Evolutionary conservation across 768 basidiomycete genomes (phyloP).

Genomic region (Cystoderma amianthinum): DNA sequence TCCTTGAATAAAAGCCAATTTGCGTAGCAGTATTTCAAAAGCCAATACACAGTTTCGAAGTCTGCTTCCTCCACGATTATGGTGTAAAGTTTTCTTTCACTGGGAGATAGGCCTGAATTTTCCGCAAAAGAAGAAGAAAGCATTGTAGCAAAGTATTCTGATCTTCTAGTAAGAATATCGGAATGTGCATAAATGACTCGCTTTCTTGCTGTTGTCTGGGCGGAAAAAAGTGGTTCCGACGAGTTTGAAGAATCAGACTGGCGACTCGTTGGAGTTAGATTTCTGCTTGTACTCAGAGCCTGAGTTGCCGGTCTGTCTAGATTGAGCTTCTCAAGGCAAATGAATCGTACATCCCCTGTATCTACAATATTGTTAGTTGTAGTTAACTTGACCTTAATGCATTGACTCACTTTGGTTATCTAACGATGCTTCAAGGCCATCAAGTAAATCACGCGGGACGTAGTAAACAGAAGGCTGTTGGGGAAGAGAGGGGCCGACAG

Average conservation of each 20-base stretch:
- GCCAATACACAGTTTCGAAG: constrained; percentile 74
- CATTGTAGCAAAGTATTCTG: constrained; percentile 77
- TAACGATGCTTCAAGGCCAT: constrained; percentile 62
- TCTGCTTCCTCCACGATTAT: constrained; percentile 75
- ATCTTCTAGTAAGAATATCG: constrained; percentile 66
- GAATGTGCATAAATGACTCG: constrained; percentile 74
- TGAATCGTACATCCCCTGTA: constrained; percentile 72
- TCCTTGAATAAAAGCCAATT: constrained; percentile 70
- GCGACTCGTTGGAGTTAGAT: constrained; percentile 20
- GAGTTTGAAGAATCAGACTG: constrained; percentile 36
- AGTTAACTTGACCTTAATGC: not conserved
- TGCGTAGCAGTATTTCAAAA: constrained; percentile 70
- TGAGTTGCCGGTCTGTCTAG: constrained; percentile 19
- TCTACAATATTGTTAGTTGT: constrained; percentile 23
- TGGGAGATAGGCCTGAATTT: constrained; percentile 26
- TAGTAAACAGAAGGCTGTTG: constrained; percentile 60
- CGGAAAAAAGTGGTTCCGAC: constrained; percentile 30
- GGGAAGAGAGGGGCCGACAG: constrained; percentile 48
- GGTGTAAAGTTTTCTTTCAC: constrained; percentile 53
- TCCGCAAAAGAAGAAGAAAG: constrained; percentile 68
- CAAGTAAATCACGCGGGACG: constrained; percentile 59
- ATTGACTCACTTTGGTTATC: constrained; percentile 68
- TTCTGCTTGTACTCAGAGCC: constrained; percentile 9
- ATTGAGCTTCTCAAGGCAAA: constrained; percentile 54
- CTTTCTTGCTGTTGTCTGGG: constrained; percentile 55